These are phyloP conservation scores for Zelonia costaricensis DNA, from an alignment of 208 protist species.

Conservation along the genomic window DNA sequence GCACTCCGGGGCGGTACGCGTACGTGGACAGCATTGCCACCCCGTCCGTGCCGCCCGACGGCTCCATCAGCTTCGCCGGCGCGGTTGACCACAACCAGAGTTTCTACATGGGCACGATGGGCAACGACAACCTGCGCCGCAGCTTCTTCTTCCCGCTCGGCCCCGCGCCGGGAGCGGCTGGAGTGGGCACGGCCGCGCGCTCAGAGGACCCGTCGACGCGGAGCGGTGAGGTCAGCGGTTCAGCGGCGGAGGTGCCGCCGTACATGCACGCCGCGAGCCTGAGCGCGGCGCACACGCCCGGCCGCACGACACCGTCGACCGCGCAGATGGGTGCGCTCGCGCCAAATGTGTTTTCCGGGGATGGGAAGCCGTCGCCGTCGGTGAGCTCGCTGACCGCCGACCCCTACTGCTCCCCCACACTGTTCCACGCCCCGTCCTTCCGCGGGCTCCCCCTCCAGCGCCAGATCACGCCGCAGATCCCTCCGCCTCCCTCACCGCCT, in stretches of 20 bases:
- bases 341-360: too few relatives aligned
- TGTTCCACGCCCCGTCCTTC: slow-evolving; percentile 1
- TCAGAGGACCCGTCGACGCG: background rate
- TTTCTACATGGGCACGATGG: slow-evolving; percentile 32
- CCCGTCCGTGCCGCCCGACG: background rate
- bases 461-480: background rate
- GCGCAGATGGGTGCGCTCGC: too few relatives aligned
- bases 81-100: slow-evolving; percentile 20
- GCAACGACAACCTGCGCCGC: slow-evolving; percentile 32
- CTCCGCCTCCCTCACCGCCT: background rate
- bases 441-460: background rate
- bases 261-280: too few relatives aligned
- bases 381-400: slow-evolving; percentile 1
- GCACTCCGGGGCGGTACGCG: too few relatives aligned
- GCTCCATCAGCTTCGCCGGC: background rate
- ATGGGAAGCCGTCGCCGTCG: background rate
- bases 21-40: background rate
- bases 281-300: too few relatives aligned
- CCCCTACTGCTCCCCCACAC: slow-evolving; percentile 17
- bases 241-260: too few relatives aligned
- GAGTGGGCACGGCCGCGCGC: background rate
- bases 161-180: background rate
- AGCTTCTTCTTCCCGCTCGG: slow-evolving; percentile 37
- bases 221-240: too few relatives aligned
- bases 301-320: too few relatives aligned